Percentiles rank a stretch among this genome's conserved stretches.
phyloP scores from a whole-genome alignment of 2,329 filamentous ascomycete species.

The Claviceps monticola region DNA sequence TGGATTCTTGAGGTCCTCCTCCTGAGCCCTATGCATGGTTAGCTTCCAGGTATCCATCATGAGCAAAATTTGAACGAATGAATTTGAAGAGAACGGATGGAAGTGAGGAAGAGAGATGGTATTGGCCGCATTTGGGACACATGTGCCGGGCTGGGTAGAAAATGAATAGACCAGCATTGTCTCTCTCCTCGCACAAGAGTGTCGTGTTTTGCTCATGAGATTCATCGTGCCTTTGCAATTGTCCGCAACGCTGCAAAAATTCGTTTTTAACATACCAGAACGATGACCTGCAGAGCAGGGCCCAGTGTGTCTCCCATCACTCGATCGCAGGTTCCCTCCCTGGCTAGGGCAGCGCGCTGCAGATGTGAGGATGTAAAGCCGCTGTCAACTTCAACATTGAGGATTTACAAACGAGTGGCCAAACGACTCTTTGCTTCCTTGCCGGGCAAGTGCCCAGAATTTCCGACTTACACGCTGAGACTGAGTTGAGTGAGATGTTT shows the following conservation, averaged over 20 bases:
- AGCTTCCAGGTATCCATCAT: not conserved
- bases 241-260: not conserved
- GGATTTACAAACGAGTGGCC: not conserved
- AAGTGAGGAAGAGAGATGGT: not conserved
- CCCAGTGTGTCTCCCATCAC: slow-evolving; percentile 15
- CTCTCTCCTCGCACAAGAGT: too few species aligned
- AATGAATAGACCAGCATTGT: too few species aligned
- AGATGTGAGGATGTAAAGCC: not conserved
- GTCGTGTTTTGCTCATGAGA: not conserved
- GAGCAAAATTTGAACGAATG: not conserved
- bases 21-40: slow-evolving; percentile 55
- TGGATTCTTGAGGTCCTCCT: slow-evolving; percentile 81
- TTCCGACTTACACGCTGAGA: not conserved
- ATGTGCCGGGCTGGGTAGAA: not conserved
- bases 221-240: not conserved
- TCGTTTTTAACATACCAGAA: slow-evolving; percentile 37
- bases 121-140: not conserved
- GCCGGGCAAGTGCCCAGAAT: not conserved
- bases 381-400: not conserved
- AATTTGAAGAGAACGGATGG: too few species aligned
- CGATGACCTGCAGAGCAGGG: slow-evolving; percentile 57
- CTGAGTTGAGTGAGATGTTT: not conserved
- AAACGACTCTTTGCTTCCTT: too few species aligned
- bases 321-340: not conserved
- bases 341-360: not conserved